Evolutionary conservation across 2,329 filamentous ascomycete genomes (phyloP), one percentile per base, ranked within the genome.

Genomic region (Dendrostoma leiphaemia): DNA sequence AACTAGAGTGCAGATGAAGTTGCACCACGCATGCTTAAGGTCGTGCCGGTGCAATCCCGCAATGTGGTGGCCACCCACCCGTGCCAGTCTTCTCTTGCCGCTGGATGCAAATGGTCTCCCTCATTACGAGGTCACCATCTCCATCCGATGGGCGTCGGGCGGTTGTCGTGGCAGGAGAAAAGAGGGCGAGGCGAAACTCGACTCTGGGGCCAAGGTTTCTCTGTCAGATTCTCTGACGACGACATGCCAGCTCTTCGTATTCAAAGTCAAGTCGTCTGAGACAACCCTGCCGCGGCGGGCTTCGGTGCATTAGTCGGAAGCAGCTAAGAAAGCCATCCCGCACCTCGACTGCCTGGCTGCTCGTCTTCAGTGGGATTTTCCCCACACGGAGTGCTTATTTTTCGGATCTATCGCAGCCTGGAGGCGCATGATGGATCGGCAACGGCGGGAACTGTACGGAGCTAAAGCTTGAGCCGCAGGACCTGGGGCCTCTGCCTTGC

Each of bases 251-350:
- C 32, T 17, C 29, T 50, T 57, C 54, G 54, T 57, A 57, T 57
- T 57, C 26, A 37, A 28, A 50, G 45, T 54, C 50, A 43, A 40
- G 45, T 45, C 28, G 50, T 37, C 32, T 6, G 21, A 17, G 43
- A 56, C 28, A 38, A 52, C 53, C 53, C 35, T 55, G 32, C 17
- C 41, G 31, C 21, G 29, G 24, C 19, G 31, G 40, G 29, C 48
- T 31, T 46, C 46, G 40, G 46, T 54, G 54, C 54, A 57, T 57
- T 57, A 57, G 54, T 12, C 41, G n/a, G 40, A 54, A 47, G 54
- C 54, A 50, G 41, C 54, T 54, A 54, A 40, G 15, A 34, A 15
- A 21, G 34, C 9, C 23, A 38, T 46, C 24, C 41, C 40, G 35
- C 34, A 29, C 19, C 35, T n/a, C n/a, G n/a, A n/a, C n/a, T 19